Conservation (phyloP, 2,329 filamentous ascomycete genomes). For the Hirsutella thompsonii region DNA sequence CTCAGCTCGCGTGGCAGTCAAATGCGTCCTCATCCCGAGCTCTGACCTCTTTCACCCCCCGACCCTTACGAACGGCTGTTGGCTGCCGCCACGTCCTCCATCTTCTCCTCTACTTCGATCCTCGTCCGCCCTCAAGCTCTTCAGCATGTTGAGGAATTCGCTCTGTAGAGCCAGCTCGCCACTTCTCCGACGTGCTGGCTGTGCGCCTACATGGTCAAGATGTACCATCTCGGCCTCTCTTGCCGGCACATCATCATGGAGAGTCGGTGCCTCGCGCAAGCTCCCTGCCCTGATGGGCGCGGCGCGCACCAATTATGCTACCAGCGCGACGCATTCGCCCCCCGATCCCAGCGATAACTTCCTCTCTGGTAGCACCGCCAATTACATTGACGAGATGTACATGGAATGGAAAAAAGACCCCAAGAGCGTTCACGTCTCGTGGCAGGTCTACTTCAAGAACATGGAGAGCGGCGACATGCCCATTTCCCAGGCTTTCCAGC, state of each 20-base stretch:
- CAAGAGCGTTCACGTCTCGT: constrained; percentile 88
- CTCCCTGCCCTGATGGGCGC: constrained; percentile 30
- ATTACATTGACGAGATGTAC: constrained; percentile 99
- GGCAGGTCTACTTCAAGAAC: constrained; percentile 99
- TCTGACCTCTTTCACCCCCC: constrained; percentile 9
- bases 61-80: constrained; percentile 2
- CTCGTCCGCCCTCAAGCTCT: constrained; percentile 8
- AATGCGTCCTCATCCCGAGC: constrained; percentile 14
- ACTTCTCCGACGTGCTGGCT: constrained; percentile 43
- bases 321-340: constrained; percentile 35
- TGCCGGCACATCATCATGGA: constrained; percentile 28
- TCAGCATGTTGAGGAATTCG: constrained; percentile 61
- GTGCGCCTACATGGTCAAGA: constrained; percentile 24
- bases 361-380: constrained; percentile 90
- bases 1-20: constrained; percentile 2
- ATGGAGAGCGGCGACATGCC: constrained; percentile 98
- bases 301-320: constrained; percentile 40
- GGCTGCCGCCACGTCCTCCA: background rate
- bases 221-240: constrained; percentile 29
- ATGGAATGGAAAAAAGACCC: constrained; percentile 93
- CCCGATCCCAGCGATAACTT: constrained; percentile 90
- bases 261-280: constrained; percentile 25
- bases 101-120: background rate
- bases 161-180: constrained; percentile 52
- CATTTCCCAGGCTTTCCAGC: constrained; percentile 91